A percentile compares a stretch with the other conserved stretches of the same genome.
Conservation (phyloP, 2,329 filamentous ascomycete species). For the Salinomyces thailandicus region DNA sequence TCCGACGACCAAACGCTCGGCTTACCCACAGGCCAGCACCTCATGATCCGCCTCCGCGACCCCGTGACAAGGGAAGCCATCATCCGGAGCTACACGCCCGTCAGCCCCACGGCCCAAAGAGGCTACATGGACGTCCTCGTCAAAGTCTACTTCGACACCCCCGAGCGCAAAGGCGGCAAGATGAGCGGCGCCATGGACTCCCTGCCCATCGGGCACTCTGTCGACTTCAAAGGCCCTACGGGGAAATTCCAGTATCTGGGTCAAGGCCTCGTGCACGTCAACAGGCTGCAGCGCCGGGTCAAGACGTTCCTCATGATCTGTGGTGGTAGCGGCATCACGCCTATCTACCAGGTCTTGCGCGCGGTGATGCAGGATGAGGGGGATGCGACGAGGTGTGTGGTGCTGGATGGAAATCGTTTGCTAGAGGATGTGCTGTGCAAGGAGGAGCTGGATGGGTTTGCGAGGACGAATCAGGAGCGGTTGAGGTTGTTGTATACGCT, state of each 20-base stretch:
- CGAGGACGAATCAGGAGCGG: constrained; percentile 41
- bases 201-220: constrained; percentile 58
- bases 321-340: constrained; percentile 83
- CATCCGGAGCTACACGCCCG: constrained; percentile 78
- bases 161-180: constrained; percentile 53
- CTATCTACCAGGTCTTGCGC: constrained; percentile 72
- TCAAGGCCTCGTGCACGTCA: constrained; percentile 52
- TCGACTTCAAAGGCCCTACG: constrained; percentile 81
- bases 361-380: constrained; percentile 56
- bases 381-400: constrained; percentile 57
- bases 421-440: constrained; percentile 76
- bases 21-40: constrained; percentile 73
- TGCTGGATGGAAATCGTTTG: constrained; percentile 68
- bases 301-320: constrained; percentile 75
- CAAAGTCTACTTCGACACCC: constrained; percentile 65
- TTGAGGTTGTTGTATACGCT: constrained; percentile 61
- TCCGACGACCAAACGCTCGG: constrained; percentile 60
- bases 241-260: constrained; percentile 76
- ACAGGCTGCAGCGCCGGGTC: constrained; percentile 46
- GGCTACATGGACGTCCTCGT: constrained; percentile 66
- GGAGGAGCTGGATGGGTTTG: constrained; percentile 58
- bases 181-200: constrained; percentile 74
- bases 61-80: constrained; percentile 60
- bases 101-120: constrained; percentile 51
- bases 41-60: constrained; percentile 73